A percentile compares a stretch with the other conserved stretches of the same genome.
Conservation (phyloP, 129 eudicot genomes). For the Artemisia annua region DNA sequence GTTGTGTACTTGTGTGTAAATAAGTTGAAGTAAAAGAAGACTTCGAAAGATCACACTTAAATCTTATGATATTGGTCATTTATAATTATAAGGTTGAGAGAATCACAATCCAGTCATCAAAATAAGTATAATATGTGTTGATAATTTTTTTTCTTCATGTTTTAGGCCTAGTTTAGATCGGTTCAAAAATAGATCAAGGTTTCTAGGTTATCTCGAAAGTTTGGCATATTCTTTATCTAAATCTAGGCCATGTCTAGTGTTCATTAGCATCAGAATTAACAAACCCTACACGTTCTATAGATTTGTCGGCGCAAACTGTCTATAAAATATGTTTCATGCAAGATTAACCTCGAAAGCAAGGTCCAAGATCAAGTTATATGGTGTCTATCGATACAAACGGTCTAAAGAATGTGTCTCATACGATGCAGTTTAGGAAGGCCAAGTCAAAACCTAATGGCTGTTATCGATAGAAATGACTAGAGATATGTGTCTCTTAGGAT, state of each 20-base stretch:
- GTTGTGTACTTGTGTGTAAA: too few relatives aligned
- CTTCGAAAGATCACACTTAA: too few relatives aligned
- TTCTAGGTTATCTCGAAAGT: constrained; percentile 25
- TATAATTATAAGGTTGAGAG: too few relatives aligned
- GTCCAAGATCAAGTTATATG: constrained; percentile 13
- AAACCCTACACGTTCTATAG: constrained; percentile 8
- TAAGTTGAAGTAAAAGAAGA: too few relatives aligned
- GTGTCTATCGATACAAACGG: too few relatives aligned
- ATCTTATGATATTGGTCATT: too few relatives aligned
- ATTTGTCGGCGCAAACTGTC: constrained; percentile 32
- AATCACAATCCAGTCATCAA: too few relatives aligned
- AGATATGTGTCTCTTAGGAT: constrained; percentile 19
- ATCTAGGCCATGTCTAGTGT: constrained; percentile 34
- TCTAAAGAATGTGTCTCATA: too few relatives aligned
- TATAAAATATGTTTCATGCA: constrained; percentile 21
- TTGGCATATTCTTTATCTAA: constrained; percentile 33
- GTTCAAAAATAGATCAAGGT: constrained; percentile 18
- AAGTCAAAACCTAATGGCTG: background rate
- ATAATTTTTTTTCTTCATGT: background rate
- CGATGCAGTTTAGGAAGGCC: too few relatives aligned
- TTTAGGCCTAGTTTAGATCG: constrained; percentile 23
- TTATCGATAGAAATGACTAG: constrained; percentile 12
- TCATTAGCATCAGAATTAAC: constrained; percentile 30
- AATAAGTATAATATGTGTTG: background rate
- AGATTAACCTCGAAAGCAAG: constrained; percentile 26